Evolutionary conservation across 345 rosid species (phyloP).

Genomic region (Boechera retrofracta): DNA sequence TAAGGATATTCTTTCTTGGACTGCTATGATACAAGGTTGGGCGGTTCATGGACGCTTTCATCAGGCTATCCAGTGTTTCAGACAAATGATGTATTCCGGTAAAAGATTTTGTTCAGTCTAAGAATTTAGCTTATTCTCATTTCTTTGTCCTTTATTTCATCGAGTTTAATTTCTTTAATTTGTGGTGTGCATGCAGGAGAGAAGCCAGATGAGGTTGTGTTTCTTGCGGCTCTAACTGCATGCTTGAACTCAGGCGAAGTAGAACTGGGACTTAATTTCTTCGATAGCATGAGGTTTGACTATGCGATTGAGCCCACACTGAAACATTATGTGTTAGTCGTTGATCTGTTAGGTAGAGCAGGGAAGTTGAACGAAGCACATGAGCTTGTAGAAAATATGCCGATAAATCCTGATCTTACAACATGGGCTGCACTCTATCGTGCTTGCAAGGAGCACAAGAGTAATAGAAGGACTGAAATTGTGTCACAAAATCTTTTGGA

Average conservation of each 20-base stretch:
- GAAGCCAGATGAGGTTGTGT: slow-evolving; percentile 64
- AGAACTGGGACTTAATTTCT: slow-evolving; percentile 62
- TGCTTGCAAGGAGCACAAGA: slow-evolving; percentile 62
- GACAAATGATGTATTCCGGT: slow-evolving; percentile 70
- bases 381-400: slow-evolving; percentile 55
- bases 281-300: slow-evolving; percentile 70
- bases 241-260: slow-evolving; percentile 61
- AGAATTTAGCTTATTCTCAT: not conserved
- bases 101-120: not conserved
- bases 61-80: slow-evolving; percentile 63
- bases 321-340: slow-evolving; percentile 61
- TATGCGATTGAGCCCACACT: slow-evolving; percentile 64
- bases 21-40: slow-evolving; percentile 76
- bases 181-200: slow-evolving; percentile 52
- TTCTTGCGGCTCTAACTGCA: slow-evolving; percentile 63
- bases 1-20: slow-evolving; percentile 64
- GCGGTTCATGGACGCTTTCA: slow-evolving; percentile 58
- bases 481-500: slow-evolving; percentile 53
- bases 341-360: slow-evolving; percentile 67
- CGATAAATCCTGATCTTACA: slow-evolving; percentile 59
- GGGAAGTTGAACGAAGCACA: slow-evolving; percentile 60
- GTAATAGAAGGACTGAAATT: slow-evolving; percentile 49
- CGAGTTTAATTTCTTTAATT: not conserved
- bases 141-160: slow-evolving; percentile 13
- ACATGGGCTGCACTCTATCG: slow-evolving; percentile 68